phyloP scores from a whole-genome alignment of 2,329 filamentous ascomycete genomes.

The Colletotrichum kahawae region DNA sequence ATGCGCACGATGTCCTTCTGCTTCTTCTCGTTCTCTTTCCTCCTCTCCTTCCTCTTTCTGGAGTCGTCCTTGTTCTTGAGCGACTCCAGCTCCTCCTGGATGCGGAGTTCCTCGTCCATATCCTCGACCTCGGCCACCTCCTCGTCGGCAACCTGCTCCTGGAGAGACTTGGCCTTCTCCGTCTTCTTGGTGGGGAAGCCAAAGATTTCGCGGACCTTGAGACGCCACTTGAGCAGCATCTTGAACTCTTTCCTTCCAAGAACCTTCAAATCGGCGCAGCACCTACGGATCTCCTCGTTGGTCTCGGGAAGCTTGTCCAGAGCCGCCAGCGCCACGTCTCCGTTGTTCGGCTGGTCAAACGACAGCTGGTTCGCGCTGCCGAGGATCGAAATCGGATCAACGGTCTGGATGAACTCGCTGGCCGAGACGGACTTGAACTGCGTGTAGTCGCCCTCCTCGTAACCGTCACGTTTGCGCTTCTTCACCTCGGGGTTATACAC shows the following conservation, averaged over 20 bases:
- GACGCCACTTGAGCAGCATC: slow-evolving; percentile 83
- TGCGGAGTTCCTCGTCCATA: slow-evolving; percentile 93
- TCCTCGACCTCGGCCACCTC: slow-evolving; percentile 83
- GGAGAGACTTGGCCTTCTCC: slow-evolving; percentile 29
- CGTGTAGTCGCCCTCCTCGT: slow-evolving; percentile 93
- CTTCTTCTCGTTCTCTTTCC: slow-evolving; percentile 91
- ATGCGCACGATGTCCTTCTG: slow-evolving; percentile 94
- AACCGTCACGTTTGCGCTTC: slow-evolving; percentile 97
- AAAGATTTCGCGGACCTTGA: slow-evolving; percentile 89
- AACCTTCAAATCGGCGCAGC: slow-evolving; percentile 85
- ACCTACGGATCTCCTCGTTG: slow-evolving; percentile 78
- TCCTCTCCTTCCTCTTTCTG: slow-evolving; percentile 81
- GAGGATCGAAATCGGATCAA: slow-evolving; percentile 90
- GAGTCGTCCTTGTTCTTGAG: slow-evolving; percentile 80
- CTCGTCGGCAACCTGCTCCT: slow-evolving; percentile 54
- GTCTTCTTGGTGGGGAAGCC: slow-evolving; percentile 81
- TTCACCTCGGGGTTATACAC: slow-evolving; percentile 98
- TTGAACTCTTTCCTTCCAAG: slow-evolving; percentile 96
- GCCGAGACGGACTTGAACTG: slow-evolving; percentile 90
- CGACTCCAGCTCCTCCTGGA: slow-evolving; percentile 85
- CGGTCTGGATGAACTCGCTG: slow-evolving; percentile 92
- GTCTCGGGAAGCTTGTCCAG: slow-evolving; percentile 87
- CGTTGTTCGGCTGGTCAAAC: slow-evolving; percentile 80
- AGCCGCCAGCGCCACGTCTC: slow-evolving; percentile 85
- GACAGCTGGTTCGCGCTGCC: slow-evolving; percentile 84